Conservation (phyloP, 2,329 filamentous ascomycete species). For the Fusarium scirpi region DNA sequence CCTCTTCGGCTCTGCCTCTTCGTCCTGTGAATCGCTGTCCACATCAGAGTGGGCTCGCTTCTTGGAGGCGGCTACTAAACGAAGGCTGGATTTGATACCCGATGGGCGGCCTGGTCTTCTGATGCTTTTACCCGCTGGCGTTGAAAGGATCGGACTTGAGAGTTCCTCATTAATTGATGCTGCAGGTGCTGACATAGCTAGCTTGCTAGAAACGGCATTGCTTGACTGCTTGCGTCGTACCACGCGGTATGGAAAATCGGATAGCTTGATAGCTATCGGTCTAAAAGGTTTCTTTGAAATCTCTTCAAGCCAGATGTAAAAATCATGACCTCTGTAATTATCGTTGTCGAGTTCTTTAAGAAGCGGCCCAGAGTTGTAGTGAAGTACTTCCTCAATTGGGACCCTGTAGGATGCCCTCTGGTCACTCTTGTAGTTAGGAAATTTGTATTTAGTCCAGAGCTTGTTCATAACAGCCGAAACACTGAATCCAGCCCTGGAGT, state of each 20-base stretch:
- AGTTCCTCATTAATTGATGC: constrained; percentile 21
- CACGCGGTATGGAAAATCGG: constrained; percentile 48
- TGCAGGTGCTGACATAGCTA: constrained; percentile 10
- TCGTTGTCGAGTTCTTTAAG: constrained; percentile 50
- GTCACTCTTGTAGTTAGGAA: constrained; percentile 47
- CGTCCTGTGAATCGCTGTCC: constrained; percentile 55
- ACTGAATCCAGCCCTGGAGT: constrained; percentile 43
- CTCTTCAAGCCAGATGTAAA: constrained; percentile 53
- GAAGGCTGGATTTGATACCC: constrained; percentile 60
- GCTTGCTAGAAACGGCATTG: constrained; percentile 17
- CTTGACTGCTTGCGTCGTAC: constrained; percentile 41
- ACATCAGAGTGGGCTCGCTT: constrained; percentile 59
- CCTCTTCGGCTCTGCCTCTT: constrained; percentile 52
- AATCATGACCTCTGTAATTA: constrained; percentile 50
- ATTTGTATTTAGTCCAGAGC: constrained; percentile 51
- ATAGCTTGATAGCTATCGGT: constrained; percentile 45
- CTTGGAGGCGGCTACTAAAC: constrained; percentile 56
- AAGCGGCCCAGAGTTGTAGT: constrained; percentile 59
- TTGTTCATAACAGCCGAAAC: constrained; percentile 42
- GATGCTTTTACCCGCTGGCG: constrained; percentile 50
- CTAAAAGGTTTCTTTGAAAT: constrained; percentile 45
- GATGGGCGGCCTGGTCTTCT: constrained; percentile 54
- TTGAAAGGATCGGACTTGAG: constrained; percentile 38
- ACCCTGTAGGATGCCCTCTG: constrained; percentile 56
- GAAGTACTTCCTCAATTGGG: constrained; percentile 56